Base-by-base conservation (phyloP, 768 basidiomycete species). In the Phaeotremella fagi region DNA sequence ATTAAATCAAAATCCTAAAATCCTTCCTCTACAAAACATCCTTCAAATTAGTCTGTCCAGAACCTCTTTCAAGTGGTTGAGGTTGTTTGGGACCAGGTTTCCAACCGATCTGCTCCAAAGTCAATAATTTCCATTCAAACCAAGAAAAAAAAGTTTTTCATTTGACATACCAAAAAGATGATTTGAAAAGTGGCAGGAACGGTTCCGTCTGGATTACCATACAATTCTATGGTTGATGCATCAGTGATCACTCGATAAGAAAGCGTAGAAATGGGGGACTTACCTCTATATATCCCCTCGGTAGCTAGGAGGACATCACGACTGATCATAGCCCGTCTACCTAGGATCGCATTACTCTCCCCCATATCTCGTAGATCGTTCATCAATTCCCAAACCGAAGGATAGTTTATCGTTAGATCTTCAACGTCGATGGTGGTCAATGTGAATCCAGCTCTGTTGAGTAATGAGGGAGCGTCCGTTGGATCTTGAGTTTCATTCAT, bases 311-410 rank as follows among this genome's bases (percentile, higher is more conserved):
- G 74, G 0, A 92, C 94, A 72, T 98, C 92, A 18, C 89, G 82
- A 58, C 83, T 84, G 31, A 89, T 77, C 48, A 79, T 80, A 55
- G 82, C 79, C 27, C 85, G 81, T 55, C 88, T 87, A 64, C 87
- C 89, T 27, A 92, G 76, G 38, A 98, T 81, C 11, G 91, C 90
- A 69, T 95, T 98, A 45, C 82, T 83, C 71, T 99, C 95, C 18
- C 95, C 95, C 95, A 99, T 99, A 70, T 89, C 84, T 47, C 82
- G 80, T n/a, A 99, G 75, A 73, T 99, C 95, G 51, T 90, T 83
- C 74, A 98, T 79, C 14, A 99, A 81, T 68, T 98, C 94, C 85
- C 87, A 97, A 81, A 98, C 92, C 41, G 84, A 86, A 0, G 95
- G 95, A 68, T 97, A 99, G 5, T 81, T 81, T 31, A 97, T 83